Percentiles rank a stretch among this genome's conserved stretches.
Evolutionary conservation across 345 rosid genomes (phyloP).

Genomic region (Kandelia obovata): DNA sequence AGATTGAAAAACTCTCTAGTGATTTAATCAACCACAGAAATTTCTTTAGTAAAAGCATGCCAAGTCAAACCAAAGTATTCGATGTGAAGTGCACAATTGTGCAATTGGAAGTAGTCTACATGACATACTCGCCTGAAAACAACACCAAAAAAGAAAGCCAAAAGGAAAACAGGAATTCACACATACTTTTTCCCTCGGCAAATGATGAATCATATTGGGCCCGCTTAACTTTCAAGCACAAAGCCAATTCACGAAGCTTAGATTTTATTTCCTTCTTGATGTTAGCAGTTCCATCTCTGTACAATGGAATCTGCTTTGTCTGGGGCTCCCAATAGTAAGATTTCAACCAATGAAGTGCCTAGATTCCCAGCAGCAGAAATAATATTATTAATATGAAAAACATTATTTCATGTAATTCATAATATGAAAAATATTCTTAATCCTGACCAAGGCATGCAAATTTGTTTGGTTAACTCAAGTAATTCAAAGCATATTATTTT

Average conservation of each 20-base stretch:
- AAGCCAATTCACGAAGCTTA: conserved; percentile 52
- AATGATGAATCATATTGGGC: conserved; percentile 34
- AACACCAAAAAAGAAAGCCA: not conserved
- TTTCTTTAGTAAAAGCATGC: not conserved
- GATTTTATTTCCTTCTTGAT: conserved; percentile 60
- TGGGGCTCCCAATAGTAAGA: conserved; percentile 83
- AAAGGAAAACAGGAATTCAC: conserved; percentile 6
- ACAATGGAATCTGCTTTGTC: conserved; percentile 48
- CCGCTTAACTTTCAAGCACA: conserved; percentile 41
- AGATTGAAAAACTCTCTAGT: not conserved
- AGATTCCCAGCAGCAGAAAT: conserved; percentile 17
- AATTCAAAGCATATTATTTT: too few relatives aligned
- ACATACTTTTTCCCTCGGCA: conserved; percentile 44
- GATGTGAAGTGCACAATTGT: not conserved
- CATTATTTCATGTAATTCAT: too few relatives aligned
- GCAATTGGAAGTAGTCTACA: not conserved
- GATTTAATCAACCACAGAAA: not conserved
- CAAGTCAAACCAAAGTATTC: not conserved
- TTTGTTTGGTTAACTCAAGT: too few relatives aligned
- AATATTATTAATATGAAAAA: not conserved
- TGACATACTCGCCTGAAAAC: too few relatives aligned
- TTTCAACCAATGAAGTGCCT: conserved; percentile 91
- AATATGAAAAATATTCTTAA: too few relatives aligned
- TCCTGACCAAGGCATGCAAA: too few relatives aligned
- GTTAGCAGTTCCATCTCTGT: conserved; percentile 46